phyloP scores from a whole-genome alignment of 305 asterid species.

The Caryopteris hybrid region DNA sequence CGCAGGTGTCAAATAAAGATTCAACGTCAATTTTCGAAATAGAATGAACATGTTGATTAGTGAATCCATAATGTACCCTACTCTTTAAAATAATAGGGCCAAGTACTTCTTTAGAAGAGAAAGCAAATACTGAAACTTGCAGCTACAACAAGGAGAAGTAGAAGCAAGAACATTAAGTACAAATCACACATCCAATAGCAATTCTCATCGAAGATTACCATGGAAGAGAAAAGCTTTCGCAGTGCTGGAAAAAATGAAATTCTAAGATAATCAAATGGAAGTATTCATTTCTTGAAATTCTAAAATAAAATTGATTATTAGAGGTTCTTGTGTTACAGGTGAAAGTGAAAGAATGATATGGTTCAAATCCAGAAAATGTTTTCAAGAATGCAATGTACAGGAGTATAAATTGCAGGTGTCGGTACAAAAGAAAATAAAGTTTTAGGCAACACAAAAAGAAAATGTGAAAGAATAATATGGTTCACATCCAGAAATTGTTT shows the following conservation, averaged over 20 bases:
- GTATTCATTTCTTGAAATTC: not conserved
- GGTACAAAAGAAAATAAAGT: not conserved
- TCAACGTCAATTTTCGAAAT: not conserved
- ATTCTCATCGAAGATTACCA: not conserved
- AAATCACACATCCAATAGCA: not conserved
- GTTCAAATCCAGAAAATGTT: slow-evolving; percentile 10
- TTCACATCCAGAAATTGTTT: slow-evolving; percentile 10
- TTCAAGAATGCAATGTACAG: not conserved
- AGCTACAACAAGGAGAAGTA: not conserved
- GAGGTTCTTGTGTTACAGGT: not conserved
- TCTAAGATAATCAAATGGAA: not conserved
- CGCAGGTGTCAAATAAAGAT: slow-evolving; percentile 12
- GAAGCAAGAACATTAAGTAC: not conserved
- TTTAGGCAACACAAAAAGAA: not conserved
- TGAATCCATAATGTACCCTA: not conserved
- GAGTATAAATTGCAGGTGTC: not conserved
- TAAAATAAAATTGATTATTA: not conserved
- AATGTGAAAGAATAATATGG: not conserved
- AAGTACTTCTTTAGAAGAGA: not conserved
- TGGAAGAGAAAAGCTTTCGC: not conserved
- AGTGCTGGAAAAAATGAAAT: not conserved
- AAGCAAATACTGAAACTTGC: not conserved
- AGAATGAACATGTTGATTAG: slow-evolving; percentile 10
- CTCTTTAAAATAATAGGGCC: not conserved
- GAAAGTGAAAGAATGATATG: not conserved